Base-by-base conservation (phyloP, 495 filamentous ascomycete genomes). In the Lasiosphaeris hirsuta region DNA sequence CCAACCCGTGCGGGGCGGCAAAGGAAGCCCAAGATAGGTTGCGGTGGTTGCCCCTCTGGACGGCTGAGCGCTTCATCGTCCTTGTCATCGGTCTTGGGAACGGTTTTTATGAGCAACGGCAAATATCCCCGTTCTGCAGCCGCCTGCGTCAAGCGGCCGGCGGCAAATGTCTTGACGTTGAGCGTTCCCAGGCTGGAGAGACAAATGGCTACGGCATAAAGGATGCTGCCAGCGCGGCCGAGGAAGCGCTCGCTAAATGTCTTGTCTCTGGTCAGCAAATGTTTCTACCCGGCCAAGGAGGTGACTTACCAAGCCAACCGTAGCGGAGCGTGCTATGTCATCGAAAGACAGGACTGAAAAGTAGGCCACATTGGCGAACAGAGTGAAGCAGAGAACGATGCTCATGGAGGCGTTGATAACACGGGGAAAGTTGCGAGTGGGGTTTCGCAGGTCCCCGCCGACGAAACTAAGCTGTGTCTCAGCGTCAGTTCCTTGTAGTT, bases 141-240 rank as follows among this genome's bases (percentile, higher is more conserved):
- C 14, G 53, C 53, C 23, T 55, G 53, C 0, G 53, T 55, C 41
- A 55, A 38, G 3, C 53, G 53, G 10, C 53, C 53, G 13, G 53
- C 53, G 3, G 53, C 35, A 18, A 46, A 55, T 14, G 18, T 46
- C 53, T 55, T 55, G 53, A 47, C 53, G 34, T 55, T 55, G 23
- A 55, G 53, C 5, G 53, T 55, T 1, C 53, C 53, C 6, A 55
- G 53, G 2, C n/a, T 55, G 14, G 53, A 55, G 9, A 55, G 42
- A 15, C 42, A 55, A 35, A 55, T 55, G 42, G 53, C 53, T 1
- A 55, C 53, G 1, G 53, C 53, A 17, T 55, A 55, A 11, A 47
- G n/a, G 17, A 55, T 37, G 34, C 53, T 55, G 4, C 53, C 53
- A 35, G 53, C 53, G 0, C 53, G 53, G 4, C 53, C 53, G 0